Conservation (phyloP, 176 grass and related monocot genomes). For the sorghum (Sorghum bicolor) region DNA sequence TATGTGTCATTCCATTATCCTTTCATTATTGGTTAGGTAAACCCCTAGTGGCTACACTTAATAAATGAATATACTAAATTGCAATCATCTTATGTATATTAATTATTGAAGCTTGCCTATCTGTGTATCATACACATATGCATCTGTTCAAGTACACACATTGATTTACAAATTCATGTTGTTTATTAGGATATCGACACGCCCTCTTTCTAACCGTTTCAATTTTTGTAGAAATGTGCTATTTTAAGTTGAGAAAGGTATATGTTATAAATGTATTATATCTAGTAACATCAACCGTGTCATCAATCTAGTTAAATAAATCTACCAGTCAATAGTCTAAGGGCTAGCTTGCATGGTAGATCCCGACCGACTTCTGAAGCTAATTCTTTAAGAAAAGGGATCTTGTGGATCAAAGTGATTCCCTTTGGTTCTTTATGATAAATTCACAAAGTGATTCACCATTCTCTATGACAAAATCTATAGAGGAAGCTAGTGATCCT, state of each 20-base stretch:
- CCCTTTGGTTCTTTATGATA: not conserved
- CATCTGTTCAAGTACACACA: not conserved
- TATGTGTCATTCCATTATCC: constrained; percentile 29
- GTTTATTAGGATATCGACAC: not conserved
- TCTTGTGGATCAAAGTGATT: not conserved
- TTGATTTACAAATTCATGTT: not conserved
- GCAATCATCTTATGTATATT: not conserved
- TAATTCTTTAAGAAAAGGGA: not conserved
- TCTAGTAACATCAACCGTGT: not conserved
- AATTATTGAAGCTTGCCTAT: not conserved
- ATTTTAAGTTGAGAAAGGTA: not conserved
- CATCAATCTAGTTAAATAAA: not conserved
- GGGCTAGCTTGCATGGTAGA: not conserved
- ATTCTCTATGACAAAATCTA: not conserved
- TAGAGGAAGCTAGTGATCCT: not conserved
- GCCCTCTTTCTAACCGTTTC: not conserved
- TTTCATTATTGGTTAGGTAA: constrained; percentile 35
- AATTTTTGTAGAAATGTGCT: not conserved
- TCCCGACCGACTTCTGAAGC: not conserved
- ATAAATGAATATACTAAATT: not conserved
- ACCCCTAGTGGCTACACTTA: constrained; percentile 8
- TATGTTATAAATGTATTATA: not conserved
- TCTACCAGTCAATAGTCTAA: not conserved
- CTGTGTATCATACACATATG: not conserved
- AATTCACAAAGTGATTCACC: not conserved